Percentiles rank a stretch among this genome's conserved stretches.
Evolutionary conservation across 2,329 filamentous ascomycete genomes (phyloP).

Genomic region (Penicillium thymicola): DNA sequence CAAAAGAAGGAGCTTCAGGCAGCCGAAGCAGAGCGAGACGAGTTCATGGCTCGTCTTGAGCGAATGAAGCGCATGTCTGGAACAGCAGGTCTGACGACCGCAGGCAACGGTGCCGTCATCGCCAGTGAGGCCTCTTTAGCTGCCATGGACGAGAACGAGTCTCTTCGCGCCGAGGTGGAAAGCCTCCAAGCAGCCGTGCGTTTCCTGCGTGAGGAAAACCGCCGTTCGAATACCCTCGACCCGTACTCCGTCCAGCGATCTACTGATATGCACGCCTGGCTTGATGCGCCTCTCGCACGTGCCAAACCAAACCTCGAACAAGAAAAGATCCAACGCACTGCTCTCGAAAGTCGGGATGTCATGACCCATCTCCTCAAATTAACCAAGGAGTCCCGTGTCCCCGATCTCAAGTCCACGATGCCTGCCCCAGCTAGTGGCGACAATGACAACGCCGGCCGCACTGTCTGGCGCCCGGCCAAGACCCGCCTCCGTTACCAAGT

Average conservation of each 20-base stretch:
- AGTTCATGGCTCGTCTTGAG: slow-evolving; percentile 42
- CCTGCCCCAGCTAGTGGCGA: slow-evolving; percentile 7
- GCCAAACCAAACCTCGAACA: slow-evolving; percentile 23
- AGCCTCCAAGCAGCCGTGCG: slow-evolving; percentile 47
- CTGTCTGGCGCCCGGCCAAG: slow-evolving; percentile 42
- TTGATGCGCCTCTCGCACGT: slow-evolving; percentile 40
- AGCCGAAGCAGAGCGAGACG: slow-evolving; percentile 41
- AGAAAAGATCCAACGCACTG: slow-evolving; percentile 35
- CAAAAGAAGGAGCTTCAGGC: slow-evolving; percentile 38
- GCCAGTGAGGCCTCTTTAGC: slow-evolving; percentile 40
- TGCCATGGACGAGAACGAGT: slow-evolving; percentile 44
- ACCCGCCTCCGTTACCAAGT: slow-evolving; percentile 44
- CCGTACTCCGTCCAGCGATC: slow-evolving; percentile 43
- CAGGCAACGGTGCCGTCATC: slow-evolving; percentile 38
- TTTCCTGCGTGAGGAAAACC: slow-evolving; percentile 46
- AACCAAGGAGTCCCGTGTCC: slow-evolving; percentile 41
- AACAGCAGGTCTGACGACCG: slow-evolving; percentile 35
- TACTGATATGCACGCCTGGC: slow-evolving; percentile 43
- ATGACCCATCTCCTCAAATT: slow-evolving; percentile 43
- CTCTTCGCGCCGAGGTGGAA: slow-evolving; percentile 42
- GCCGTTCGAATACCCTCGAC: slow-evolving; percentile 39
- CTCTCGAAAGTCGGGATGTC: slow-evolving; percentile 43
- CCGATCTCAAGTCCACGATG: slow-evolving; percentile 39
- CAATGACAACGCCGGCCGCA: slow-evolving; percentile 25
- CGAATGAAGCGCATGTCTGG: slow-evolving; percentile 42